Evolutionary conservation across 2,329 filamentous ascomycete genomes (phyloP), one percentile per base, ranked within the genome.

Genomic region (Aspergillus terreus): DNA sequence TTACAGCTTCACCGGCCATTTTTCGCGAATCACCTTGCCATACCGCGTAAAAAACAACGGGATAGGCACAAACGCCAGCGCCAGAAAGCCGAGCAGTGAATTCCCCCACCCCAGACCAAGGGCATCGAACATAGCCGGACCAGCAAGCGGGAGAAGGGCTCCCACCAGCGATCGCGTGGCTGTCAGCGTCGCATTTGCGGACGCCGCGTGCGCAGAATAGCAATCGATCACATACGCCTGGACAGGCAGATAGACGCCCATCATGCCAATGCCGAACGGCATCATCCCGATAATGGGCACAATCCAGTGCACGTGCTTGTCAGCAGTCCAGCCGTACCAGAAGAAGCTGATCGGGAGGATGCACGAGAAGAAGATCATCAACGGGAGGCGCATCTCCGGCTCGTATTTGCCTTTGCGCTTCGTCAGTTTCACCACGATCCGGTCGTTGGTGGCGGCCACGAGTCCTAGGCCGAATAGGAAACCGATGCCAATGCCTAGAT

Each of bases 191-290:
- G 79, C 81, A 40, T 79, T 76, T 0, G 78, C 78, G 47, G 68
- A 73, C 0, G 78, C 78, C 0, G 78, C 74, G 23, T 76, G 76
- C 19, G n/a, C 35, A 14, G 73, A 70, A 14, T 76, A 76, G 52
- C 75, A 78, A 53, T 86, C 82, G 17, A 87, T 78, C 7, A 85
- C 71, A 58, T 87, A 87, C 14, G 81, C 83, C 46, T 83, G 80
- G 41, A 81, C 77, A 30, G 79, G 79, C 63, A 70, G 63, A 55
- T 84, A 86, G 0, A 76, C 72, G 0, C 81, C 72, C 44, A 84
- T 79, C 48, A 81, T 76, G 0, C 82, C 82, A 1, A 76, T 67
- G 0, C 80, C 79, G 15, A 83, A 78, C 3, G 83, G 71, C 0
- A 73, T 71, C 2, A 81, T 79, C 1, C 82, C 83, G 33, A 85